Evolutionary conservation across 2,329 filamentous ascomycete genomes (phyloP).

Genomic region (Claviceps africana): DNA sequence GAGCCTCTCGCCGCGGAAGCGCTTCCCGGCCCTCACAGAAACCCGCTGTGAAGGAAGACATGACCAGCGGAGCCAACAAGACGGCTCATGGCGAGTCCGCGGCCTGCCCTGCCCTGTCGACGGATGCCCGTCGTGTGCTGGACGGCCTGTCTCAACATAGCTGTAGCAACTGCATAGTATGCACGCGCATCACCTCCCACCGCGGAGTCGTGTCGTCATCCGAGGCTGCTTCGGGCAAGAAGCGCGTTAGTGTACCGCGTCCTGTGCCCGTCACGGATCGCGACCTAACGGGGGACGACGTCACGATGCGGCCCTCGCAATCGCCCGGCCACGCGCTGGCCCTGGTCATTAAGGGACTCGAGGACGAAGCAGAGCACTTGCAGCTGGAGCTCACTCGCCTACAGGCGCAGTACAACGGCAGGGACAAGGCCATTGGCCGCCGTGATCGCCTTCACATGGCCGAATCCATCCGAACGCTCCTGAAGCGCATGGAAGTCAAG

Average conservation of each 20-base stretch:
- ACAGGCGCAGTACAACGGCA: slow-evolving; percentile 48
- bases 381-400: slow-evolving; percentile 52
- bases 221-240: slow-evolving; percentile 31
- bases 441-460: slow-evolving; percentile 49
- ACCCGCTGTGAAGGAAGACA: slow-evolving; percentile 11
- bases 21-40: slow-evolving; percentile 15
- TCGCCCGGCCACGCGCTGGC: slow-evolving; percentile 60
- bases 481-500: slow-evolving; percentile 55
- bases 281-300: slow-evolving; percentile 34
- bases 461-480: slow-evolving; percentile 44
- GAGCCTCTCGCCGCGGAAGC: slow-evolving; percentile 14
- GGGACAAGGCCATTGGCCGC: slow-evolving; percentile 52
- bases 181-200: slow-evolving; percentile 37
- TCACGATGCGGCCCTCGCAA: slow-evolving; percentile 52
- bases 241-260: slow-evolving; percentile 47
- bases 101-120: slow-evolving; percentile 33
- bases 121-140: slow-evolving; percentile 37
- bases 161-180: slow-evolving; percentile 43
- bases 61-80: slow-evolving; percentile 12
- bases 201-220: slow-evolving; percentile 23
- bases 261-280: slow-evolving; percentile 53
- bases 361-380: slow-evolving; percentile 67
- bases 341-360: slow-evolving; percentile 67
- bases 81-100: slow-evolving; percentile 15
- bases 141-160: slow-evolving; percentile 40